Base-by-base conservation (phyloP, 2,329 filamentous ascomycete genomes). In the Diaporthe citriasiana region DNA sequence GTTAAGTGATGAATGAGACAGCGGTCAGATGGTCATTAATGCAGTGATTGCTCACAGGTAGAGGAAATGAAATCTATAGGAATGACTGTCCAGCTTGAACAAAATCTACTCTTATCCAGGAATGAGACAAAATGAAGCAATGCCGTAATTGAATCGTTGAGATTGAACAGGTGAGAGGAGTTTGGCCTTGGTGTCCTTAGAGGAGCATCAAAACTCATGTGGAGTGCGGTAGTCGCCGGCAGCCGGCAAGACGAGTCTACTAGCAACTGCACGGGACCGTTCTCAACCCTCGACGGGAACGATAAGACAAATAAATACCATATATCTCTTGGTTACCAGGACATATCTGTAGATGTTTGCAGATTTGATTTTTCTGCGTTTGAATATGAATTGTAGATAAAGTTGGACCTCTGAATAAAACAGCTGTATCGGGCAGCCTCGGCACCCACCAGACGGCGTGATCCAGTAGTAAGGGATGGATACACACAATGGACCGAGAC, bases 171-270 rank as follows among this genome's bases (percentile, higher is more conserved):
- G 42, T 51, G 45, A 50, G 42, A 50, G 56, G 38, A 38, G 30
- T 40, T 22, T 17, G 45, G 45, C 45, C 13, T 35, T 66, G 40
- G 63, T 66, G 60, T 51, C 63, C 25, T 35, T 19, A 15, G 27
- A 45, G 63, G 60, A 51, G 63, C 63, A 51, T 51, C 30, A 25
- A 38, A 15, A 66, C 30, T 33, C 33, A 22, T 66, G 63, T 66
- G 63, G 63, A 66, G 63, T 66, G 63, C 63, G 63, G 63, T 66
- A 66, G 63, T 66, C 63, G 63, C 63, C 63, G 63, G 30, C 63
- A 66, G 63, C 63, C 63, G 63, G 45, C 45, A 66, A 40, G 25
- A 22, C 40, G 15, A 47, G 25, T n/a, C 27, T 45, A 25, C 59
- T n/a, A n/a, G n/a, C 45, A 53, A 19, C 33, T 66, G 63, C 30